Evolutionary conservation across 371 early-diverging fungal genomes (phyloP), one percentile per base, ranked within the genome.

Genomic region (Saksenaea vasiformis): DNA sequence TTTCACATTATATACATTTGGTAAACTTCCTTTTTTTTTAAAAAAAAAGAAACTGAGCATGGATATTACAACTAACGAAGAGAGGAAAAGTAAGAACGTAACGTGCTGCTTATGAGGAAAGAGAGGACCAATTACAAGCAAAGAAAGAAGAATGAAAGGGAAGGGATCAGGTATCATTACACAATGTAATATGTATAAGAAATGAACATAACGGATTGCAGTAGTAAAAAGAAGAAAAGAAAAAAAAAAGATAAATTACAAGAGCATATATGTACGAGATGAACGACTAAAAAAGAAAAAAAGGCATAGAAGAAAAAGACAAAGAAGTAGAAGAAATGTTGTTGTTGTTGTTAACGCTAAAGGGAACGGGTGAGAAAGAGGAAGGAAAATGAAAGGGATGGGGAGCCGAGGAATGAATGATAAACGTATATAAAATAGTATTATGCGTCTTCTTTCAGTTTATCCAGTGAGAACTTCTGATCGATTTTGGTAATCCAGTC

Each of bases 401-500:
- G 51, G 51, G n/a, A n/a, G n/a, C n/a, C n/a, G n/a, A 2, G 27
- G 10, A 47, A 22, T 10, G 51, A 47, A 47, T 19, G 0, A 47
- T 47, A 22, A 47, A 17, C n/a, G n/a, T n/a, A n/a, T n/a, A n/a
- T n/a, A n/a, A n/a, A n/a, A n/a, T n/a, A n/a, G 22, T 47, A 22
- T 47, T 47, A 47, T 47, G 51, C 51, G 51, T 60, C 54, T 56
- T 60, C 41, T 41, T 56, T 58, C 34, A 82, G 58, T 51, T 61
- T 72, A 24, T 79, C 77, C 26, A 78, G 54, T 26, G 82, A 83
- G 38, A 80, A 85, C 66, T 82, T 83, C 51, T 82, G 86, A 65
- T 91, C 91, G 58, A 91, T 83, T 44, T 85, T 85, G 36, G 81
- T 74, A 34, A 94, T 85, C 96, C 96, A 95, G 28, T 82, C 79